Base-by-base conservation (phyloP, 148 eudicot genomes). In the Rheum nobile region DNA sequence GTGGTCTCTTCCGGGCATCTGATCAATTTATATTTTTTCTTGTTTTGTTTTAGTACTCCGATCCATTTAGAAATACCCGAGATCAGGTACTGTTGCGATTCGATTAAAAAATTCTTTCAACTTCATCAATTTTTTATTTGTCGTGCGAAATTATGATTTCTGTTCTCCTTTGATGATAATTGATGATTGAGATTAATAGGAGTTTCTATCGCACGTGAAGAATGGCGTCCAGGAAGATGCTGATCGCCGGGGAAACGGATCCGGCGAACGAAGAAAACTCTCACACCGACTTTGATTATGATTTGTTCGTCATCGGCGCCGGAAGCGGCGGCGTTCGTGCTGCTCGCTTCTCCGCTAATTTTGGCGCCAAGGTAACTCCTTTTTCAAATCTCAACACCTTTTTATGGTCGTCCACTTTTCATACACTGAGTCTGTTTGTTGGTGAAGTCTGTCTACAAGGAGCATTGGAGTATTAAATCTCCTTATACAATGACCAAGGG, bases 291-390 rank as follows among this genome's bases (percentile, higher is more conserved):
- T 90, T 76, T 71, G 98, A 95, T 50, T 95, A 90, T 74, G 99
- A 95, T 88, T 87, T 95, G 86, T 95, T 95, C 72, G 92, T 91
- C 9, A 88, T 95, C 63, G 99, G 99, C 31, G 97, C 99, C 26
- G 99, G 99, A 11, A 95, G 99, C 50, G 99, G 99, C 39, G 99
- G 99, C 34, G 96, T 90, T 84, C 96, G 97, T 29, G 97, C 97
- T 50, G 80, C 96, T 73, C 87, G 99, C 34, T 88, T 95, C 79
- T 88, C 97, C 16, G 88, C 97, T 63, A 91, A 90, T 46, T 80
- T 50, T 43, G 99, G 99, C 54, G 99, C 99, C 63, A 95, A 95
- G 96, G 97, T 91, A 74, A 28, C 38, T 61, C 68, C 68, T 19
- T 31, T 61, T 61, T 29, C 21, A 8, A 65, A 65, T 7, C 70